Evolutionary conservation across 1,284 basidiomycete genomes (phyloP).

Genomic region (Hymenochaete sp.): DNA sequence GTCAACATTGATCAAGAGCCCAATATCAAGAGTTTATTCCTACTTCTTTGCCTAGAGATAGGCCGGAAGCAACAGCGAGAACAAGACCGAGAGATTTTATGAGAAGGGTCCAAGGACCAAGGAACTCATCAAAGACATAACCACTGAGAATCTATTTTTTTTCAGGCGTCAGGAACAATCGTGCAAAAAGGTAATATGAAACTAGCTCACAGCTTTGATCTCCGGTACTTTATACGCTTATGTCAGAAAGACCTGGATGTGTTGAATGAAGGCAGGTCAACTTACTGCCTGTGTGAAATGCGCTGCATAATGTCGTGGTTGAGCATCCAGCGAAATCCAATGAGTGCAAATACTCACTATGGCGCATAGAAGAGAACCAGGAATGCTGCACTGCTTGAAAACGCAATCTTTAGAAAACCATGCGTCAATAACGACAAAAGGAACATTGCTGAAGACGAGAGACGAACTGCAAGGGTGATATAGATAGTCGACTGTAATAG

Average conservation of each 20-base stretch:
- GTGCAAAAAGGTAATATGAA: background rate
- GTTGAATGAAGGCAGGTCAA: slow-evolving; percentile 15
- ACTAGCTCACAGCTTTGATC: slow-evolving; percentile 56
- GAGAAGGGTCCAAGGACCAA: slow-evolving; percentile 65
- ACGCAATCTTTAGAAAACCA: slow-evolving; percentile 38
- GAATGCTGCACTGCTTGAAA: slow-evolving; percentile 56
- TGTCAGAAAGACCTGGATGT: background rate
- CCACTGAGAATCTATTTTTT: slow-evolving; percentile 54
- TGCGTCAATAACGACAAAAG: too few relatives aligned
- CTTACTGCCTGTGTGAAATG: slow-evolving; percentile 74
- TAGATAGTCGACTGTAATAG: slow-evolving; percentile 57
- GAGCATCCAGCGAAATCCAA: background rate
- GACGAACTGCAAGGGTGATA: slow-evolving; percentile 50
- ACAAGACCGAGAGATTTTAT: slow-evolving; percentile 74
- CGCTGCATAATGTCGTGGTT: slow-evolving; percentile 30
- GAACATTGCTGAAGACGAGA: slow-evolving; percentile 3
- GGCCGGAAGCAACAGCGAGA: slow-evolving; percentile 68
- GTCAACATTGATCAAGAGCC: background rate
- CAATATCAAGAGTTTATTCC: slow-evolving; percentile 1
- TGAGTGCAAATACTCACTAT: slow-evolving; percentile 38
- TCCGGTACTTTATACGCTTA: slow-evolving; percentile 46
- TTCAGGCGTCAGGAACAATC: background rate
- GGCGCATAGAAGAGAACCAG: slow-evolving; percentile 61
- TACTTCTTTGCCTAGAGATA: slow-evolving; percentile 70
- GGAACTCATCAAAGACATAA: slow-evolving; percentile 62